phyloP scores from a whole-genome alignment of 2,329 filamentous ascomycete species.

The Colletotrichum spinosum region DNA sequence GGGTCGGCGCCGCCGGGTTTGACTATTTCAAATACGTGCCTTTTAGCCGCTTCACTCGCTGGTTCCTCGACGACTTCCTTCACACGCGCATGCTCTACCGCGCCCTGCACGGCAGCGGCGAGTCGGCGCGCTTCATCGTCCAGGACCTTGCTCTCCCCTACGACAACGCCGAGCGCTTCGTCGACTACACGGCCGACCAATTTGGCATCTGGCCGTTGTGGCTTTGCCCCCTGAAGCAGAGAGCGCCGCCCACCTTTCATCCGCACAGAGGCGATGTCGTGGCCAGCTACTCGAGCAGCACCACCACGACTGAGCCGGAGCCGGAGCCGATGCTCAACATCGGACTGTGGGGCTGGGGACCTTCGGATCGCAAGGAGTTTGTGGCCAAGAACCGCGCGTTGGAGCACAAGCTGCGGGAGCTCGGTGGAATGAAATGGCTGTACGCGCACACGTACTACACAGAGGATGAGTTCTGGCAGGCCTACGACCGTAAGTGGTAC shows the following conservation, averaged over 20 bases:
- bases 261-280: conserved; percentile 58
- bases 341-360: conserved; percentile 85
- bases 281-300: not conserved
- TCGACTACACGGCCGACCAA: conserved; percentile 64
- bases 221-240: conserved; percentile 67
- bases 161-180: conserved; percentile 61
- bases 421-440: conserved; percentile 87
- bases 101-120: conserved; percentile 75
- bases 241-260: conserved; percentile 65
- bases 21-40: conserved; percentile 74
- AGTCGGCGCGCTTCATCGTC: conserved; percentile 73
- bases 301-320: conserved; percentile 15
- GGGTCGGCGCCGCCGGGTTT: conserved; percentile 76
- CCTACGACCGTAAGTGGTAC: conserved; percentile 72
- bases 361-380: conserved; percentile 67
- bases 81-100: conserved; percentile 82
- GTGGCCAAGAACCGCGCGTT: conserved; percentile 76
- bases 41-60: conserved; percentile 73
- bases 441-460: conserved; percentile 89
- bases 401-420: conserved; percentile 74
- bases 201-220: conserved; percentile 71
- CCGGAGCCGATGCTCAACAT: conserved; percentile 66
- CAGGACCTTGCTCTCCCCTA: conserved; percentile 75
- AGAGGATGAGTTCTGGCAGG: conserved; percentile 76
- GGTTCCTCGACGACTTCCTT: conserved; percentile 78